Conservation (phyloP, 192 early-diverging fungal genomes). For the Bifiguratus adelaidae region DNA sequence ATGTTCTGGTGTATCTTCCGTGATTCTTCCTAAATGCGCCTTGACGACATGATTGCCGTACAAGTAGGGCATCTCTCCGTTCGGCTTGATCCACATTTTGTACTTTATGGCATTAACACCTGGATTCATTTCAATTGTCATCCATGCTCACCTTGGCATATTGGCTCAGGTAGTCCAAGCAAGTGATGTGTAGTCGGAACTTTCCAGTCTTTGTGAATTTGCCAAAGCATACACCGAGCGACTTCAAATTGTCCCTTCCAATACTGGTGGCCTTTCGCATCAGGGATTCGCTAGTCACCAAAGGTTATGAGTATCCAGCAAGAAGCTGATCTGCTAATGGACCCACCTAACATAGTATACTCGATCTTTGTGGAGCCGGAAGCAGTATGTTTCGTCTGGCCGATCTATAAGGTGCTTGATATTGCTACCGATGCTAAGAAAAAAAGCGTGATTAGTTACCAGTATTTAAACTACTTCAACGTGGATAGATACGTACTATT, state of each 20-base stretch:
- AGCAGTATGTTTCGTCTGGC: slow-evolving; percentile 93
- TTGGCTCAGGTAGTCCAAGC: slow-evolving; percentile 84
- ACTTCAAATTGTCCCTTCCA: slow-evolving; percentile 77
- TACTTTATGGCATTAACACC: slow-evolving; percentile 29
- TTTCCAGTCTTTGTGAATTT: slow-evolving; percentile 98
- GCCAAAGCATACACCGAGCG: slow-evolving; percentile 95
- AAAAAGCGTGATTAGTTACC: neutral
- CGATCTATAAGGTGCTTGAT: slow-evolving; percentile 91
- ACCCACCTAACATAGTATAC: slow-evolving; percentile 91
- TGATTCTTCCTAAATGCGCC: slow-evolving; percentile 93
- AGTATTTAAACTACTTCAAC: neutral
- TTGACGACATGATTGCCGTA: slow-evolving; percentile 98
- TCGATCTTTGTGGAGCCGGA: slow-evolving; percentile 86
- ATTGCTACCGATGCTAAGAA: slow-evolving; percentile 81
- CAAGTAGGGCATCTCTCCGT: slow-evolving; percentile 97
- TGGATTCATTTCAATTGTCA: neutral
- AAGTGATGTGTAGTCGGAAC: slow-evolving; percentile 92
- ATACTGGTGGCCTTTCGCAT: slow-evolving; percentile 82
- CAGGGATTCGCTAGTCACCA: slow-evolving; percentile 56
- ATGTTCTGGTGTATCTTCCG: slow-evolving; percentile 97
- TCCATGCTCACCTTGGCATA: slow-evolving; percentile 70
- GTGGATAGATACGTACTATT: slow-evolving; percentile 59
- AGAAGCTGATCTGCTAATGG: neutral
- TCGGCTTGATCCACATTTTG: slow-evolving; percentile 99
- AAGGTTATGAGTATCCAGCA: too few species aligned